Conservation (phyloP, 257 asterid genomes). For the Jaltomata sinuosa region DNA sequence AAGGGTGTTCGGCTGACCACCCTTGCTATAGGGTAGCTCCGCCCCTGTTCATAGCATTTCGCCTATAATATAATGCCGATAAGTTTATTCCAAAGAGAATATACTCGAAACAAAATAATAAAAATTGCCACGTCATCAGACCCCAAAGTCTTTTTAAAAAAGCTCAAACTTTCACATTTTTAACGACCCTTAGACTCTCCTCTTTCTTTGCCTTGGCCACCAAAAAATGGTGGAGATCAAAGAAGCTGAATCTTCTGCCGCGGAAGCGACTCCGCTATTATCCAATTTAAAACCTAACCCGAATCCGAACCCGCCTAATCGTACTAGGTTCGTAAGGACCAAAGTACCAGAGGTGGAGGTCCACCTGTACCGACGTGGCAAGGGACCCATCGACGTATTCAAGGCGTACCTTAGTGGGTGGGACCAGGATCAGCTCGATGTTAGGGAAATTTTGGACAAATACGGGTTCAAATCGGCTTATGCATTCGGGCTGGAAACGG, state of each 20-base stretch:
- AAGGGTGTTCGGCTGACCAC: no score
- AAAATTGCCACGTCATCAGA: not conserved
- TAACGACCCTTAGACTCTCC: not conserved
- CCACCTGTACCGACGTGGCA: constrained; percentile 6
- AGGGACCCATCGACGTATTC: constrained; percentile 4
- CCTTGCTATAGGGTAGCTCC: no score
- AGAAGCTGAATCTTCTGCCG: not conserved
- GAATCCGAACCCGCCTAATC: not conserved
- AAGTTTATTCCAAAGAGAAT: not conserved
- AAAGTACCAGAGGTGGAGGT: constrained; percentile 12
- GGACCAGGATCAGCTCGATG: constrained; percentile 9
- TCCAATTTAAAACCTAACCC: not conserved
- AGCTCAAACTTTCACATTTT: not conserved
- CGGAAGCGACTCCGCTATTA: not conserved
- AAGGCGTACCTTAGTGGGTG: constrained; percentile 3
- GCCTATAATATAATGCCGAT: not conserved
- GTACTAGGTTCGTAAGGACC: not conserved
- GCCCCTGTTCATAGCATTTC: no score
- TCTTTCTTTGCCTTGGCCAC: not conserved
- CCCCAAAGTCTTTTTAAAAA: not conserved
- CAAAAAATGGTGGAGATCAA: constrained; percentile 6
- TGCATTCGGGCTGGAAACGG: constrained; percentile 5
- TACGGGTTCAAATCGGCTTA: constrained; percentile 8
- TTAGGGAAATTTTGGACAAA: constrained; percentile 3
- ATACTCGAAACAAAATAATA: not conserved